A percentile compares a stretch with the other conserved stretches of the same genome.
These are phyloP conservation scores for Colletotrichum gloeosporioides DNA, from an alignment of 2,329 filamentous ascomycete genomes.

Conservation along the genomic window DNA sequence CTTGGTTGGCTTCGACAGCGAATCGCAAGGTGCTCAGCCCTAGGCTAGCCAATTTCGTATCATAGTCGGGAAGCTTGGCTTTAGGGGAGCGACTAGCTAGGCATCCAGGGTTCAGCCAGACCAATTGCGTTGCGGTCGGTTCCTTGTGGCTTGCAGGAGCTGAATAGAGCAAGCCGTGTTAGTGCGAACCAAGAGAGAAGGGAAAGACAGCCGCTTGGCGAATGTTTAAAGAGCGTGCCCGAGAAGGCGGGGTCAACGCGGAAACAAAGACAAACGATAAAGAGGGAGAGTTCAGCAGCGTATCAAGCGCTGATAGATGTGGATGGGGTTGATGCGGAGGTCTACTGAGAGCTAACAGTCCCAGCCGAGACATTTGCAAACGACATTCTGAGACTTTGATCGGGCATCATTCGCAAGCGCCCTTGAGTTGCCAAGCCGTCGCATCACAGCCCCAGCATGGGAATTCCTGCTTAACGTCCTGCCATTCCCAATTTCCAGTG, in stretches of 20 bases:
- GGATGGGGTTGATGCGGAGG: neutral
- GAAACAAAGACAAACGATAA: neutral
- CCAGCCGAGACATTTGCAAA: neutral
- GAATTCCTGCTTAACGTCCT: neutral
- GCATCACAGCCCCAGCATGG: neutral
- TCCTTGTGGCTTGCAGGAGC: slow-evolving; percentile 39
- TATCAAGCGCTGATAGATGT: neutral
- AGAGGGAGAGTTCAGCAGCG: neutral
- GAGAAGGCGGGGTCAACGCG: slow-evolving; percentile 23
- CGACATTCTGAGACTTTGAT: neutral
- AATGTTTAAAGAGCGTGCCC: neutral
- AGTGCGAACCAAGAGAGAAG: neutral
- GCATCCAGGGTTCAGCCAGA: slow-evolving; percentile 8
- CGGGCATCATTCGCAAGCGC: neutral
- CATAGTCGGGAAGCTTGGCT: slow-evolving; percentile 28
- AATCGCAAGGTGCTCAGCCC: slow-evolving; percentile 24
- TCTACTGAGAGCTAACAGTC: neutral
- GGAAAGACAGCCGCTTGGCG: neutral
- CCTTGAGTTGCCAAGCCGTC: neutral
- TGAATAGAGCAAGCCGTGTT: slow-evolving; percentile 30
- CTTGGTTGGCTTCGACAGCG: neutral
- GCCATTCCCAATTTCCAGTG: neutral
- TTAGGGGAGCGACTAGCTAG: slow-evolving; percentile 24
- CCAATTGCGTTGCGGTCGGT: slow-evolving; percentile 28
- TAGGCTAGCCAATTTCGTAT: slow-evolving; percentile 27